These are phyloP conservation scores for Dictyostelium gargantuum DNA, from an alignment of 208 protist species.

Conservation along the genomic window DNA sequence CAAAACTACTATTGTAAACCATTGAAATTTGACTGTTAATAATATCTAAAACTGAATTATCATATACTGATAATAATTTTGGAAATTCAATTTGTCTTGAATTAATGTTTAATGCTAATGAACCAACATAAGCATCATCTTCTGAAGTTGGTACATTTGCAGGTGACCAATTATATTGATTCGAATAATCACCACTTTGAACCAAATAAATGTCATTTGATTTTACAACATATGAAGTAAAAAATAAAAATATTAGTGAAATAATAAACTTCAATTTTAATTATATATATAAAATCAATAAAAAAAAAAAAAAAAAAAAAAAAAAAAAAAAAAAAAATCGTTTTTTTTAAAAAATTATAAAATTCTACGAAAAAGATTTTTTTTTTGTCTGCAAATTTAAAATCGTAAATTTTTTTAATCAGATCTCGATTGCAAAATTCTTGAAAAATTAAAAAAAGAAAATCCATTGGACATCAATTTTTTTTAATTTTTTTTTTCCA, in stretches of 20 bases:
- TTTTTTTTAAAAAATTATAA: too few relatives aligned
- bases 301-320: not conserved
- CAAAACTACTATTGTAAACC: not conserved
- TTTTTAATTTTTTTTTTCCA: too few relatives aligned
- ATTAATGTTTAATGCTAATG: not conserved
- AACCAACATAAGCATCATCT: not conserved
- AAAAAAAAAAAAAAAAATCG: not conserved
- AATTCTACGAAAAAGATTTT: too few relatives aligned
- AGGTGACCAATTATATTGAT: not conserved
- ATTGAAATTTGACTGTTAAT: not conserved
- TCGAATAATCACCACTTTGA: not conserved
- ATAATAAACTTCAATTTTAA: not conserved
- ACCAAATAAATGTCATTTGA: not conserved
- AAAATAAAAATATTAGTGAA: not conserved
- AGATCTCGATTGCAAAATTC: too few relatives aligned
- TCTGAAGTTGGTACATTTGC: not conserved
- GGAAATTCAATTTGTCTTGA: not conserved
- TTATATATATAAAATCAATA: not conserved
- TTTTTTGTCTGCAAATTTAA: too few relatives aligned
- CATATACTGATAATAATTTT: not conserved
- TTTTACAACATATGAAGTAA: not conserved
- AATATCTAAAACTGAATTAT: not conserved
- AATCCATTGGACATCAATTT: too few relatives aligned
- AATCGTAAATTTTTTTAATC: too few relatives aligned
- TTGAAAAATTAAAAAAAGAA: too few relatives aligned